Conservation (phyloP, 495 filamentous ascomycete genomes). For the Halenospora varia region DNA sequence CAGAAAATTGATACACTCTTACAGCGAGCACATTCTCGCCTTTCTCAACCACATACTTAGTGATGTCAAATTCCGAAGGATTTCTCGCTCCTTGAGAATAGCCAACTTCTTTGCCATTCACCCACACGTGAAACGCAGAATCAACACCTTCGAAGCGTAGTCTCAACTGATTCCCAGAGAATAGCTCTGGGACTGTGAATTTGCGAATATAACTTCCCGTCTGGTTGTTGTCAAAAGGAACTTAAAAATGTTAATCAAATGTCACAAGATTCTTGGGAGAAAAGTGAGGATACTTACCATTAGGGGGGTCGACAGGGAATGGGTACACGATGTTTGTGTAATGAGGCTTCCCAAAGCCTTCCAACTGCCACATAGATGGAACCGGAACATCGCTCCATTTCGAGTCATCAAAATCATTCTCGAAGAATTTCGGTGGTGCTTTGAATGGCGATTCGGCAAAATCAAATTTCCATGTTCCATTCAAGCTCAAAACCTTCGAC, state of each 20-base stretch:
- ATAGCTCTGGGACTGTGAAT: conserved; percentile 43
- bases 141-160: conserved; percentile 65
- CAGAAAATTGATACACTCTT: conserved; percentile 58
- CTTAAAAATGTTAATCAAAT: conserved; percentile 50
- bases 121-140: conserved; percentile 61
- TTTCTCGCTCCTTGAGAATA: conserved; percentile 61
- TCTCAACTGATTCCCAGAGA: conserved; percentile 39
- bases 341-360: conserved; percentile 56
- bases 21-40: conserved; percentile 50
- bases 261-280: conserved; percentile 60
- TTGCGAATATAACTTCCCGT: conserved; percentile 56
- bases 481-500: conserved; percentile 33
- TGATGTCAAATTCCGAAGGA: conserved; percentile 59
- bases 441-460: background rate
- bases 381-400: conserved; percentile 53
- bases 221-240: conserved; percentile 53
- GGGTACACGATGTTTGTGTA: conserved; percentile 61
- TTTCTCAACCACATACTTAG: conserved; percentile 33
- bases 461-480: conserved; percentile 54
- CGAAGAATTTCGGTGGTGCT: background rate
- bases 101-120: conserved; percentile 57
- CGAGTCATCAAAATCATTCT: background rate
- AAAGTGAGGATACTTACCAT: conserved; percentile 32
- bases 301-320: conserved; percentile 55
- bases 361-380: conserved; percentile 62